These are phyloP conservation scores for Globisporangium rhizosaccharum DNA, from an alignment of 352 stramenopile genomes.

Conservation along the genomic window DNA sequence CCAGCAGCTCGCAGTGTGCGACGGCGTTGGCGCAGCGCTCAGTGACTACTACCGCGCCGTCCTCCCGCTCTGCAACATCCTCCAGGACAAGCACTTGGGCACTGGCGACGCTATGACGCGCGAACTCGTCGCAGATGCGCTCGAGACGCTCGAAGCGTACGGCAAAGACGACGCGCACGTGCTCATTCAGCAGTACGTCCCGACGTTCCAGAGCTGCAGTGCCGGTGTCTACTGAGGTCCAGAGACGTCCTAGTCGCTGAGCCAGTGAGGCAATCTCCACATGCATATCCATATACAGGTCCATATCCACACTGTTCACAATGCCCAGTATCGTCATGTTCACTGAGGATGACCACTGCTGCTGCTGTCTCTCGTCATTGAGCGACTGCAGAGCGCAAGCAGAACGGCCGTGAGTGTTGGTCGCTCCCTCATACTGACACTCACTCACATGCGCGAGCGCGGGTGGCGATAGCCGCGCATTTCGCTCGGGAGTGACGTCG, in stretches of 20 bases:
- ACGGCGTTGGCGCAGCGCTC: slow-evolving; percentile 57
- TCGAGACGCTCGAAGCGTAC: slow-evolving; percentile 74
- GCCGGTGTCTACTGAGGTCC: background rate
- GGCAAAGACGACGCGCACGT: slow-evolving; percentile 58
- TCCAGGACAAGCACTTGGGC: slow-evolving; percentile 73
- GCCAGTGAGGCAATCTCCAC: too few species aligned
- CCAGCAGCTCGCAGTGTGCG: slow-evolving; percentile 68
- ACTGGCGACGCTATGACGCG: slow-evolving; percentile 57
- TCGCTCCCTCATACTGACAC: too few species aligned
- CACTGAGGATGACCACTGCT: background rate
- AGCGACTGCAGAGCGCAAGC: too few species aligned
- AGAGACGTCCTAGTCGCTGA: too few species aligned
- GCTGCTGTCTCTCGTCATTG: background rate
- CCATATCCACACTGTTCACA: background rate
- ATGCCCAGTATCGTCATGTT: background rate
- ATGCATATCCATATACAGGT: too few species aligned
- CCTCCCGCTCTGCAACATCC: slow-evolving; percentile 76
- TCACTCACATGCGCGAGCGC: slow-evolving; percentile 70
- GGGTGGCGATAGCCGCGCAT: slow-evolving; percentile 88
- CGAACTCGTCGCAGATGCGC: slow-evolving; percentile 49
- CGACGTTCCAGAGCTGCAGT: slow-evolving; percentile 49
- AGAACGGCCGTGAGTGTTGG: too few species aligned
- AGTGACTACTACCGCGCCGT: slow-evolving; percentile 66
- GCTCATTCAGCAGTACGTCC: slow-evolving; percentile 77
- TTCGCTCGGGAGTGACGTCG: slow-evolving; percentile 83